A percentile compares a stretch with the other conserved stretches of the same genome.
Conservation (phyloP, 169 alveolate genomes). For the Plasmodium cynomolgi region DNA sequence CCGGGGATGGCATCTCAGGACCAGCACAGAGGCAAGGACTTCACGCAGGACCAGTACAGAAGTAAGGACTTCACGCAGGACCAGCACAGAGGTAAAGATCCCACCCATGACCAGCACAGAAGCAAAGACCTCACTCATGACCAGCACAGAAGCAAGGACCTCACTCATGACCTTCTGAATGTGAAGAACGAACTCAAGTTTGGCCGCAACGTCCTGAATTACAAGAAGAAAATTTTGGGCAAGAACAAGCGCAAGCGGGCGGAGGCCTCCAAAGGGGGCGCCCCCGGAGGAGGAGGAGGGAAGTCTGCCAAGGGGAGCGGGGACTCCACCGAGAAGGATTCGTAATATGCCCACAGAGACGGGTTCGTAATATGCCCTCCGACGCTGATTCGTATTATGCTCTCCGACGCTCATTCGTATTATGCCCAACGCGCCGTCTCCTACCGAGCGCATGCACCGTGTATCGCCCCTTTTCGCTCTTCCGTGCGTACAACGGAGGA, state of each 20-base stretch:
- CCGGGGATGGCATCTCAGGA: neutral
- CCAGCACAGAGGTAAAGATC: neutral
- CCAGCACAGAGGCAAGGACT: neutral
- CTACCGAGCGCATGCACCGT: neutral
- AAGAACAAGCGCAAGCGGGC: slow-evolving; percentile 24
- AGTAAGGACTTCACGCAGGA: too few relatives aligned
- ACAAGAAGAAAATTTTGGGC: slow-evolving; percentile 26
- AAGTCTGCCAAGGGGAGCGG: neutral
- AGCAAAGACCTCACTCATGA: neutral
- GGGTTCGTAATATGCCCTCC: neutral
- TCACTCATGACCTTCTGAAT: neutral
- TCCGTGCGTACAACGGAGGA: neutral
- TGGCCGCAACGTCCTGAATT: slow-evolving; percentile 43
- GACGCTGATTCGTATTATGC: too few relatives aligned
- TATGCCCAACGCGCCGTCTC: neutral
- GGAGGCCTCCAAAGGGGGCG: neutral
- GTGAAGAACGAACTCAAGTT: slow-evolving; percentile 30
- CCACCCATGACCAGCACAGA: neutral
- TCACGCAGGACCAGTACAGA: too few relatives aligned
- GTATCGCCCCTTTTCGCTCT: neutral
- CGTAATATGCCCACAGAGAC: neutral
- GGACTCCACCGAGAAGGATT: neutral
- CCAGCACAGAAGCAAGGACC: neutral
- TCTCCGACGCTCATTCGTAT: neutral
- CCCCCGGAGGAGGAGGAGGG: neutral